Conservation (phyloP, 2,329 filamentous ascomycete genomes). For the Torrubiella hemipterigena region DNA sequence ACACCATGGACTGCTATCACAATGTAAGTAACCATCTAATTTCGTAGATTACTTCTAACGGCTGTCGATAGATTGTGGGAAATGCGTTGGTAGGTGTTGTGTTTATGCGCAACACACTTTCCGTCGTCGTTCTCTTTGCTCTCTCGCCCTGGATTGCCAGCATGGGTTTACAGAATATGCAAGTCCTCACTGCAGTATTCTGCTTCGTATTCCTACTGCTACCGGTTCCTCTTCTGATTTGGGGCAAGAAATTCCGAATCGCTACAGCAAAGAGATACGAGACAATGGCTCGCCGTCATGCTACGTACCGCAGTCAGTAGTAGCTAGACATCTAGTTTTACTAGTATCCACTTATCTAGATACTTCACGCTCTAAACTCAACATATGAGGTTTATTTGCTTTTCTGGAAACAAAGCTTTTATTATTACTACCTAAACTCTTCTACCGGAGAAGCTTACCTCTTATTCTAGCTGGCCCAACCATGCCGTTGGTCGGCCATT, state of each 20-base stretch:
- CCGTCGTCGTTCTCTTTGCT: constrained; percentile 10
- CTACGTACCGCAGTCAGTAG: too few species aligned
- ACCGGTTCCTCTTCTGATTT: constrained; percentile 10
- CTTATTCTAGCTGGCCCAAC: too few species aligned
- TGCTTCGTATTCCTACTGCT: constrained; percentile 8
- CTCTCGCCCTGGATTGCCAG: constrained; percentile 11
- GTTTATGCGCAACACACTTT: constrained; percentile 12
- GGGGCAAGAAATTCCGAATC: constrained; percentile 10
- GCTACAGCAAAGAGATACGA: not conserved
- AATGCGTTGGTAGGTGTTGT: constrained; percentile 11
- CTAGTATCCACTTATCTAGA: too few species aligned
- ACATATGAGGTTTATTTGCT: too few species aligned
- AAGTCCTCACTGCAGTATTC: constrained; percentile 7
- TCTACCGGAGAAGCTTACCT: too few species aligned
- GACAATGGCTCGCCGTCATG: not conserved
- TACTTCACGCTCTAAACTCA: too few species aligned
- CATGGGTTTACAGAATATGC: constrained; percentile 11
- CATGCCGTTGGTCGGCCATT: too few species aligned
- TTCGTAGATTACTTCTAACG: too few species aligned
- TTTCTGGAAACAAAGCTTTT: too few species aligned
- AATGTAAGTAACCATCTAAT: constrained; percentile 13
- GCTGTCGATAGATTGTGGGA: constrained; percentile 10
- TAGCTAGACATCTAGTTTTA: too few species aligned
- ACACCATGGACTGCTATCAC: constrained; percentile 22
- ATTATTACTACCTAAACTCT: too few species aligned